Base-by-base conservation (phyloP, 2,329 filamentous ascomycete genomes). In the Massarina eburnea region DNA sequence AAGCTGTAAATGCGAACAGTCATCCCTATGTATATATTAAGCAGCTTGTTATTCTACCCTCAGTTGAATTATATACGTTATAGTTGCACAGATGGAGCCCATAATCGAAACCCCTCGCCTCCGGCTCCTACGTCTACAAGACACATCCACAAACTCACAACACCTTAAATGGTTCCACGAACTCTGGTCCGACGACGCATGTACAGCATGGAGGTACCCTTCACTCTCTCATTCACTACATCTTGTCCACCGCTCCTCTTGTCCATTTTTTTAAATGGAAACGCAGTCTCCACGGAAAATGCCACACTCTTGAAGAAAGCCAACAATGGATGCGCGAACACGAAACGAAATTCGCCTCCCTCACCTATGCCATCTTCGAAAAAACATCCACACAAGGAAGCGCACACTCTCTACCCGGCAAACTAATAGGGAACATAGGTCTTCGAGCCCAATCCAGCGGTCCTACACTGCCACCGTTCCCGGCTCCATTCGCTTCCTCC, bases 81-180 rank as follows among this genome's bases (percentile, higher is more conserved):
- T 14, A 30, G 9, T 5, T 14, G 12, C 27, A 30, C 5, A 30
- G 12, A 30, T 30, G 27, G 27, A 30, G 4, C n/a, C 37, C 17
- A 39, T 39, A 15, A 42, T 62, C 33, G 30, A 53, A 1, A 66
- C 59, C 2, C 44, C 48, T 1, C 52, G 62, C 9, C 54, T 67
- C 9, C 49, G 41, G n/a, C 54, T 67, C 5, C 48, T 60, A 29
- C 58, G 46, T 7, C 49, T 66, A 9, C 59, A 54, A 19, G 47
- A 61, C 37, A 58, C 52, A 8, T 40, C 51, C 3, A 24, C 24
- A 3, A 47, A 41, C 8, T 58, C 59, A 2, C 48, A 57, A 12
- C 62, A 65, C 39, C 37, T 64, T 12, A 48, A 52, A 35, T 61
- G 58, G 56, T 66, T 65, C 45, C 62, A 67, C 30, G 48, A 58